phyloP scores from a whole-genome alignment of 2,329 filamentous ascomycete genomes.

The Clonostachys rosea region DNA sequence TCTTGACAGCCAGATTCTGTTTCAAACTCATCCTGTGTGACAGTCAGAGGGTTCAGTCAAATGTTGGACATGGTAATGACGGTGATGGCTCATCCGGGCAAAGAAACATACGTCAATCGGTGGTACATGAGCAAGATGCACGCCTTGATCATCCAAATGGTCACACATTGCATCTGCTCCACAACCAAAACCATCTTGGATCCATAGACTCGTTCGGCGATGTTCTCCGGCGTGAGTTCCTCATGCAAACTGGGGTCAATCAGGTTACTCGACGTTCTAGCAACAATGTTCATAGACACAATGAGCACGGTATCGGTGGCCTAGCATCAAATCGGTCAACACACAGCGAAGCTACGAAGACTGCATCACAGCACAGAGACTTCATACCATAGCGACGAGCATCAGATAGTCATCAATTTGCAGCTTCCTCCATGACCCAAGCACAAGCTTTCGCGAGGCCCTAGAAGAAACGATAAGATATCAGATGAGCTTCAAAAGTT shows the following conservation, averaged over 20 bases:
- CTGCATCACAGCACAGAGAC: not conserved
- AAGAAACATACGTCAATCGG: conserved; percentile 39
- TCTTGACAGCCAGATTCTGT: conserved; percentile 41
- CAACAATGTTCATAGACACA: conserved; percentile 48
- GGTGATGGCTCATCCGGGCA: not conserved
- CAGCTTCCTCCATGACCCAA: conserved; percentile 5
- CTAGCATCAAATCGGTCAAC: conserved; percentile 12
- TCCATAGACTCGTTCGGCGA: conserved; percentile 37
- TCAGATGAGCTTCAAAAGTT: not conserved
- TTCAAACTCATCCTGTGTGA: conserved; percentile 33
- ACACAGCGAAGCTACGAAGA: not conserved
- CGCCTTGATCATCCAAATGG: conserved; percentile 50
- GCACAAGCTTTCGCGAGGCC: conserved; percentile 4
- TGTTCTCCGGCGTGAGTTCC: conserved; percentile 36
- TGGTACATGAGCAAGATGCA: conserved; percentile 54
- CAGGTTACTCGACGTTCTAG: conserved; percentile 53
- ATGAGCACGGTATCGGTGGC: conserved; percentile 49
- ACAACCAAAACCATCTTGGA: conserved; percentile 60
- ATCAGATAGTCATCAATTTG: conserved; percentile 5
- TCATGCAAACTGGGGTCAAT: conserved; percentile 42
- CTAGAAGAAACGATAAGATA: not conserved
- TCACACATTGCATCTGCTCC: conserved; percentile 57
- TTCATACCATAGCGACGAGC: conserved; percentile 3
- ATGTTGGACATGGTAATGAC: not conserved
- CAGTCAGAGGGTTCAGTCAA: conserved; percentile 1